These are phyloP conservation scores for Halenospora varia DNA, from an alignment of 495 filamentous ascomycete species.

Conservation along the genomic window DNA sequence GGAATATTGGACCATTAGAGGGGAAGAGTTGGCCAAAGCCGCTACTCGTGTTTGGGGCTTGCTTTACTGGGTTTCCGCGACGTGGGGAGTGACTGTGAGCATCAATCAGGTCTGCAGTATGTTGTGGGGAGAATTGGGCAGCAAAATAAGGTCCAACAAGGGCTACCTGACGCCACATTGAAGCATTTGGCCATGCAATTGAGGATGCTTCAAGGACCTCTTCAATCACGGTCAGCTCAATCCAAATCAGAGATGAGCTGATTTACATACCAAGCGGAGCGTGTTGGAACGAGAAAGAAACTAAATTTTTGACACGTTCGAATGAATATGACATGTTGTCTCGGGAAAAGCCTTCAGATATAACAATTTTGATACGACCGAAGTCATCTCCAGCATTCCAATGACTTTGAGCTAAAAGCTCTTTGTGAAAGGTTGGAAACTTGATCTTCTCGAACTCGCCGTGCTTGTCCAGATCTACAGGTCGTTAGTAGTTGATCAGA, in stretches of 20 bases:
- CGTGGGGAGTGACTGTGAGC: slow-evolving; percentile 49
- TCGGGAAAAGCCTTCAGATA: slow-evolving; percentile 66
- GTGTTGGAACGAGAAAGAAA: slow-evolving; percentile 83
- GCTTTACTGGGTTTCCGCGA: slow-evolving; percentile 21
- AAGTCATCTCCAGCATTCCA: slow-evolving; percentile 70
- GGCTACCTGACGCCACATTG: slow-evolving; percentile 60
- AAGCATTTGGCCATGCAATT: slow-evolving; percentile 80
- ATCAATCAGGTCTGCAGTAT: slow-evolving; percentile 27
- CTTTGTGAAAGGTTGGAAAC: slow-evolving; percentile 71
- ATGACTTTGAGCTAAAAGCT: slow-evolving; percentile 64
- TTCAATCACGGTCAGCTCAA: slow-evolving; percentile 22
- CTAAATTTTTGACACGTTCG: slow-evolving; percentile 67
- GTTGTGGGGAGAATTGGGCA: slow-evolving; percentile 34
- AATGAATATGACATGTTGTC: slow-evolving; percentile 50
- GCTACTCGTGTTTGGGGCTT: neutral
- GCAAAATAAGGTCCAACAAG: slow-evolving; percentile 30
- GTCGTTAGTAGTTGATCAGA: too few relatives aligned
- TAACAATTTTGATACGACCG: slow-evolving; percentile 73
- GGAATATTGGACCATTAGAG: slow-evolving; percentile 23
- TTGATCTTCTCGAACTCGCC: slow-evolving; percentile 59
- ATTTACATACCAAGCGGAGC: slow-evolving; percentile 72
- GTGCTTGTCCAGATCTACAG: slow-evolving; percentile 55
- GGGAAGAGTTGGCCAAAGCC: slow-evolving; percentile 10
- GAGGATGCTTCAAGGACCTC: slow-evolving; percentile 70
- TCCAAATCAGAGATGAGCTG: too few relatives aligned